Conservation (phyloP, 2,329 filamentous ascomycete genomes). For the Neurospora crassa region DNA sequence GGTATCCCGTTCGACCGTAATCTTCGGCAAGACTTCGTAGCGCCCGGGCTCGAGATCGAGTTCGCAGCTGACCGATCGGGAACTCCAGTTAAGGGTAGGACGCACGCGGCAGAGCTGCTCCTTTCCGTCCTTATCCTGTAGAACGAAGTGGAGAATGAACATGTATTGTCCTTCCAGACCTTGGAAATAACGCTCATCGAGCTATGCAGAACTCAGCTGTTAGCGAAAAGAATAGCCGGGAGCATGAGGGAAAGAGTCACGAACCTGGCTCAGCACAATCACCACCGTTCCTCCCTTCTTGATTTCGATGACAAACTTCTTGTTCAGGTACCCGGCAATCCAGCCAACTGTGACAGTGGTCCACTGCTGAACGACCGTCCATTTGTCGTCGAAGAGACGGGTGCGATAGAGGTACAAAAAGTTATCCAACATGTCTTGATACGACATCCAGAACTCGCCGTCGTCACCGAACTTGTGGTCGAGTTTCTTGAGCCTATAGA, state of each 20-base stretch:
- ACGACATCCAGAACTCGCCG: conserved; percentile 42
- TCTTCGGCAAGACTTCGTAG: conserved; percentile 61
- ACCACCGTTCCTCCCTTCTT: conserved; percentile 32
- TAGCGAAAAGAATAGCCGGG: not conserved
- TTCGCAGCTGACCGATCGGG: conserved; percentile 61
- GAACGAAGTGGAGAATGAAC: conserved; percentile 33
- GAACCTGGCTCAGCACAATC: conserved; percentile 31
- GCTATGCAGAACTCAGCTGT: conserved; percentile 17
- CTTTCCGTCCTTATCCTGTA: conserved; percentile 23
- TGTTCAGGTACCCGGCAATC: conserved; percentile 35
- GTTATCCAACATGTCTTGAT: conserved; percentile 33
- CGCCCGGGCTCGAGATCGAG: conserved; percentile 58
- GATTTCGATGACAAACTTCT: conserved; percentile 33
- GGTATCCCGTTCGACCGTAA: conserved; percentile 43
- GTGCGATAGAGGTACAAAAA: conserved; percentile 36
- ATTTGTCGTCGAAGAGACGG: conserved; percentile 34
- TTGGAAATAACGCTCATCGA: conserved; percentile 36
- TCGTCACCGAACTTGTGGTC: conserved; percentile 60
- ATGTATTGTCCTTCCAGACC: conserved; percentile 35
- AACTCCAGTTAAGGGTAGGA: conserved; percentile 31
- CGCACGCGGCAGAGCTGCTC: conserved; percentile 27
- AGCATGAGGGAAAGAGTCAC: not conserved
- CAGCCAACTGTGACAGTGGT: conserved; percentile 32
- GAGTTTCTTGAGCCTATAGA: conserved; percentile 47
- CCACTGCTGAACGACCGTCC: conserved; percentile 37